These are phyloP conservation scores for Coemansia sp. DNA, from an alignment of 192 early-diverging fungal genomes.

Conservation along the genomic window DNA sequence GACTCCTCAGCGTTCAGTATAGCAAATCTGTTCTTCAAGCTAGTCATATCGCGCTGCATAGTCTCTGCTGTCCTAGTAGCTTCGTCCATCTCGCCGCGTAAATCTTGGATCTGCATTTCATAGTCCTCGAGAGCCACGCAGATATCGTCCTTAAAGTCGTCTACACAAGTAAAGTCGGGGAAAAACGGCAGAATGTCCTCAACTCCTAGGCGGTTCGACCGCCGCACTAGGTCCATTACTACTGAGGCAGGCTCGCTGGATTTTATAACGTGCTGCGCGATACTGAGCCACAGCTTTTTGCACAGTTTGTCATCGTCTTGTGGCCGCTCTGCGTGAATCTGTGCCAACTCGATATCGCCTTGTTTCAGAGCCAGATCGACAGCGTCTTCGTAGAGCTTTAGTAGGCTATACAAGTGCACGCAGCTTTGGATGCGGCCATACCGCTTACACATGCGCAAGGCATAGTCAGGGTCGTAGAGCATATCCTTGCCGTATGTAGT, in stretches of 20 bases:
- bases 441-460: conserved; percentile 85
- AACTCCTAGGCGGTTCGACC: conserved; percentile 80
- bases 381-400: conserved; percentile 91
- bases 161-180: conserved; percentile 96
- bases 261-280: conserved; percentile 89
- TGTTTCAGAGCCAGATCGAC: conserved; percentile 86
- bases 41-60: conserved; percentile 89
- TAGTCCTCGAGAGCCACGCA: conserved; percentile 90
- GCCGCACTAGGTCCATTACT: conserved; percentile 83
- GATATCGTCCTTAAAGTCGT: conserved; percentile 98
- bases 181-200: conserved; percentile 97
- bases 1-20: conserved; percentile 58
- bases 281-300: conserved; percentile 91
- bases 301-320: conserved; percentile 77
- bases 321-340: conserved; percentile 92
- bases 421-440: conserved; percentile 82
- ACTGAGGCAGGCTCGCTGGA: conserved; percentile 83
- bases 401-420: conserved; percentile 85
- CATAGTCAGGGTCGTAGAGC: conserved; percentile 91
- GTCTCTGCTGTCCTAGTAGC: conserved; percentile 88
- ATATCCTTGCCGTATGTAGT: conserved; percentile 69
- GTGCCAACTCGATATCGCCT: conserved; percentile 85
- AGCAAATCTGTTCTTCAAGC: conserved; percentile 76
- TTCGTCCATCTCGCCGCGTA: conserved; percentile 95
- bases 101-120: conserved; percentile 83